These are phyloP conservation scores for Penicillium sp. DNA, from an alignment of 2,329 filamentous ascomycete genomes.

Conservation along the genomic window DNA sequence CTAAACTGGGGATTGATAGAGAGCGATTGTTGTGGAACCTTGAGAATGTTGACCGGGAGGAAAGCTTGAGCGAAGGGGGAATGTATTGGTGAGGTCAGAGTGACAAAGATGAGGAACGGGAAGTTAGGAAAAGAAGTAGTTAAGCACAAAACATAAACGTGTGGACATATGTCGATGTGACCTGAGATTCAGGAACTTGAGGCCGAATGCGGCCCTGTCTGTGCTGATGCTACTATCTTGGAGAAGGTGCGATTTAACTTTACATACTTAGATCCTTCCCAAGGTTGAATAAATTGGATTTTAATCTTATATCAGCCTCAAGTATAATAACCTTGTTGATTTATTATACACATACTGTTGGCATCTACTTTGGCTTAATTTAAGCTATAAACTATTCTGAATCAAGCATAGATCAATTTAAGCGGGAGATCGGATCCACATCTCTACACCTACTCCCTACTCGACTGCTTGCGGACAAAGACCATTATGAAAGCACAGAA, in stretches of 20 bases:
- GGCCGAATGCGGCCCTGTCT: not conserved
- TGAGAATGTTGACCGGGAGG: not conserved
- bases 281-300: not conserved
- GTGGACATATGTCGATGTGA: not conserved
- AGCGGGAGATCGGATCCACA: not conserved
- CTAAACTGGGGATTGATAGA: not conserved
- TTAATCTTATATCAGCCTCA: not conserved
- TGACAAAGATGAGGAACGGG: conserved; percentile 12
- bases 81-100: conserved; percentile 15
- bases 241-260: not conserved
- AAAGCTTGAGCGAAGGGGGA: not conserved
- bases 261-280: not conserved
- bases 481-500: not conserved
- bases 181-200: not conserved
- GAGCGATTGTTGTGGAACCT: not conserved
- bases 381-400: not conserved
- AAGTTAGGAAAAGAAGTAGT: conserved; percentile 2
- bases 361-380: not conserved
- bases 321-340: not conserved
- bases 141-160: not conserved
- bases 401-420: not conserved
- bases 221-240: not conserved
- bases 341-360: too few relatives aligned
- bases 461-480: conserved; percentile 21
- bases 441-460: not conserved